Conservation (phyloP, 768 basidiomycete species). For the Stropharia rugosoannulata region DNA sequence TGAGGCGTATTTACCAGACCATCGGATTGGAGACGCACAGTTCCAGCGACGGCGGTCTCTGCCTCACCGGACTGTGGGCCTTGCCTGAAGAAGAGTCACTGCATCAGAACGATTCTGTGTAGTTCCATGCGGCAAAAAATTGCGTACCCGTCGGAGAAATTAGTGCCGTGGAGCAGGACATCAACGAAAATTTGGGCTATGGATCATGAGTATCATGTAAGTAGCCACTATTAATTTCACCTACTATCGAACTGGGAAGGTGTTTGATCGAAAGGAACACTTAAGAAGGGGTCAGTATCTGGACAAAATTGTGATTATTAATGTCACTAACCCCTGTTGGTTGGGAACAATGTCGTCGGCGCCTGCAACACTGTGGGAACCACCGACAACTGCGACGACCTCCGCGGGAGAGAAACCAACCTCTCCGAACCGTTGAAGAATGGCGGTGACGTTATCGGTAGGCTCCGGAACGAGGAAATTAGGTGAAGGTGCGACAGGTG, state of each 20-base stretch:
- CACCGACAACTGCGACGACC: constrained; percentile 31
- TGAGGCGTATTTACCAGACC: constrained; percentile 20
- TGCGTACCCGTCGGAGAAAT: constrained; percentile 35
- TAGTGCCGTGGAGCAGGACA: constrained; percentile 40
- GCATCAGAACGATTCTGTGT: not conserved
- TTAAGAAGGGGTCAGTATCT: not conserved
- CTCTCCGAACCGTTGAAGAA: constrained; percentile 33
- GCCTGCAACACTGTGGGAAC: constrained; percentile 24
- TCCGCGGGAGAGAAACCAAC: constrained; percentile 34
- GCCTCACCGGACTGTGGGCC: constrained; percentile 38
- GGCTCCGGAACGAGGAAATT: constrained; percentile 14
- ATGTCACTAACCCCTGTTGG: constrained; percentile 9
- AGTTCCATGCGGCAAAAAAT: not conserved
- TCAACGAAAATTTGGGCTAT: constrained; percentile 43
- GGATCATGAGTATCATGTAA: no score
- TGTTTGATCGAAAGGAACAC: constrained; percentile 38
- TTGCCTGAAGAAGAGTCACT: constrained; percentile 20
- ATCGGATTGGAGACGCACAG: constrained; percentile 46
- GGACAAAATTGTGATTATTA: not conserved
- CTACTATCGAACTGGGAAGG: constrained; percentile 37
- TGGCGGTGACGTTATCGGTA: constrained; percentile 25
- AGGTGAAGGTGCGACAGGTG: constrained; percentile 29
- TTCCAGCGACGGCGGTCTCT: constrained; percentile 36
- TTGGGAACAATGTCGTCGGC: constrained; percentile 33
- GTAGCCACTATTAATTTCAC: not conserved